Percentiles rank a stretch among this genome's conserved stretches.
Conservation (phyloP, 805 yeast species). For the Saccharomyces eubayanus region DNA sequence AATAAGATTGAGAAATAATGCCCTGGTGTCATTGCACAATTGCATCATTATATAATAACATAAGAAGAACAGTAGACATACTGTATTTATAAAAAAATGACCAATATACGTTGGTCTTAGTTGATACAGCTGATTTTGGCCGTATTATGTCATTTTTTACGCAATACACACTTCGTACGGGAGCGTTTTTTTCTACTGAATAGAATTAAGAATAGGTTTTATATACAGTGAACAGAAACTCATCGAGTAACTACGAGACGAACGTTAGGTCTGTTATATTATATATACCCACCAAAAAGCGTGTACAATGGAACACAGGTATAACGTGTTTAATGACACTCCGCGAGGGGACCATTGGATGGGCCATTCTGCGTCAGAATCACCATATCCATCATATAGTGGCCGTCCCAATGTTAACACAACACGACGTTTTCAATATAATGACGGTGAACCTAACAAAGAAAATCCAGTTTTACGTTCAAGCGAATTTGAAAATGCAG, state of each 20-base stretch:
- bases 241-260: not conserved
- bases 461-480: not conserved
- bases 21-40: not conserved
- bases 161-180: not conserved
- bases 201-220: not conserved
- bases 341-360: constrained; percentile 29
- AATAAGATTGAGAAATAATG: constrained; percentile 1
- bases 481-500: not conserved
- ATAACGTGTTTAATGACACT: constrained; percentile 17
- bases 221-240: not conserved
- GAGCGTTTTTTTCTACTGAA: not conserved
- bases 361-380: constrained; percentile 12
- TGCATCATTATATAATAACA: not conserved
- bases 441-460: not conserved
- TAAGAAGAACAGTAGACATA: not conserved
- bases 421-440: constrained; percentile 11
- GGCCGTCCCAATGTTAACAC: constrained; percentile 1
- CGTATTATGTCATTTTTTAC: not conserved
- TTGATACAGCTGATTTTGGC: no score
- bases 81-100: not conserved
- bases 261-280: not conserved
- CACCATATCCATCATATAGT: constrained; percentile 7
- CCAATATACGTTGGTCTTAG: no score
- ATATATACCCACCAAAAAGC: not conserved
- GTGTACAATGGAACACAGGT: constrained; percentile 6